A percentile compares a stretch with the other conserved stretches of the same genome.
These are phyloP conservation scores for Pythium apleroticum DNA, from an alignment of 352 stramenopile species.

Conservation along the genomic window DNA sequence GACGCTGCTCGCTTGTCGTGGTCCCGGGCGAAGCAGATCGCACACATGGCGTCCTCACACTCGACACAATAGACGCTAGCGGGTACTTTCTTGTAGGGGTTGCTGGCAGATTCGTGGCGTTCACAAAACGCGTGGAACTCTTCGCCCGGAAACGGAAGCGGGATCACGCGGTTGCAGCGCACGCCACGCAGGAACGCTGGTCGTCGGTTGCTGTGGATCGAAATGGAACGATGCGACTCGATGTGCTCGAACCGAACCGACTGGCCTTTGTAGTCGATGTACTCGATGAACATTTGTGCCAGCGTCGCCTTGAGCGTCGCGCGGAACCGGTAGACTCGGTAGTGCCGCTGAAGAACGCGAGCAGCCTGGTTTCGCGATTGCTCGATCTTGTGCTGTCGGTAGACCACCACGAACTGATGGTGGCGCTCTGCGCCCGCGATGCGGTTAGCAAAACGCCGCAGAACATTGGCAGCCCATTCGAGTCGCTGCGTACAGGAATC, in stretches of 20 bases:
- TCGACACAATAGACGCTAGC: constrained; percentile 65
- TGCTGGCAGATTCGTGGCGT: constrained; percentile 54
- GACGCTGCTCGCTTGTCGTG: constrained; percentile 53
- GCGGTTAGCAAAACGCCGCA: constrained; percentile 45
- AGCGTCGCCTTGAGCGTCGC: constrained; percentile 44
- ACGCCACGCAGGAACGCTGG: constrained; percentile 62
- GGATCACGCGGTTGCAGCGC: constrained; percentile 44
- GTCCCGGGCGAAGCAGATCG: constrained; percentile 58
- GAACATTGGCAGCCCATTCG: constrained; percentile 43
- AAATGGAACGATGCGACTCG: constrained; percentile 33
- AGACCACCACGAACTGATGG: constrained; percentile 46
- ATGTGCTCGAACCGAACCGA: constrained; percentile 47
- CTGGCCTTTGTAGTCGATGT: constrained; percentile 45
- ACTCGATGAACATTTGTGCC: constrained; percentile 62
- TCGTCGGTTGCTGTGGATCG: constrained; percentile 21
- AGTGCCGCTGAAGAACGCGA: constrained; percentile 44
- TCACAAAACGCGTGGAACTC: constrained; percentile 67
- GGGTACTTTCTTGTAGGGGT: constrained; percentile 24
- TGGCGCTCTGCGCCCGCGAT: constrained; percentile 42
- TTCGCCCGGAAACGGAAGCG: constrained; percentile 66
- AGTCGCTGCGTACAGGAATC: constrained; percentile 36
- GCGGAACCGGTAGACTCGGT: constrained; percentile 50
- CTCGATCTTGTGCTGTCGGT: constrained; percentile 33
- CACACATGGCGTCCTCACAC: constrained; percentile 72
- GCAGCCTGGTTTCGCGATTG: constrained; percentile 27